These are phyloP conservation scores for Pogostemon cablin DNA, from an alignment of 257 asterid species.

Conservation along the genomic window DNA sequence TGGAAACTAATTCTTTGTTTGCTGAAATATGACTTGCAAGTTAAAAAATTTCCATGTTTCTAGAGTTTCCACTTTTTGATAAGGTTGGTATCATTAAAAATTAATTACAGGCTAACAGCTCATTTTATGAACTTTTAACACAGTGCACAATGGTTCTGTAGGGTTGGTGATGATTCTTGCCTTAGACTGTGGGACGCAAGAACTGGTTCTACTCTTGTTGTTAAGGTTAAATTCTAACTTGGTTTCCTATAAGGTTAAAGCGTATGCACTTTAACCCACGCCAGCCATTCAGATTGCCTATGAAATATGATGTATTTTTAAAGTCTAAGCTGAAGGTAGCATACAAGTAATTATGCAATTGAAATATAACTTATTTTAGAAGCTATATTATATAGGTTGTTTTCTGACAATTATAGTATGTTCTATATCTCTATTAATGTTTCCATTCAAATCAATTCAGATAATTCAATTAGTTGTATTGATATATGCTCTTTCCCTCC, in stretches of 20 bases:
- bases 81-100: conserved; percentile 16
- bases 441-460: not conserved
- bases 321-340: conserved; percentile 7
- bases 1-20: too few relatives aligned
- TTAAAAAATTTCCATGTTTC: conserved; percentile 24
- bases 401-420: not conserved
- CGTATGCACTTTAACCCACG: not conserved
- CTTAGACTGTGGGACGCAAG: conserved; percentile 93
- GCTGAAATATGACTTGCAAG: not conserved
- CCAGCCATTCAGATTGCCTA: not conserved
- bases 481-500: conserved; percentile 27
- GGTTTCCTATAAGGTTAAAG: conserved; percentile 15
- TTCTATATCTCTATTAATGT: not conserved
- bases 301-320: not conserved
- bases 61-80: not conserved
- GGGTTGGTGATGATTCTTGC: conserved; percentile 96
- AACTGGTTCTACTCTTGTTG: conserved; percentile 69
- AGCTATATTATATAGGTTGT: conserved; percentile 8
- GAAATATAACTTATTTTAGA: not conserved
- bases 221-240: conserved; percentile 50
- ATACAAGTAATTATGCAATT: not conserved
- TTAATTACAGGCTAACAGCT: conserved; percentile 21
- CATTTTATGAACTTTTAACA: conserved; percentile 40
- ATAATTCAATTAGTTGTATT: not conserved
- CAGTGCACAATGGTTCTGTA: conserved; percentile 85